Evolutionary conservation across 805 yeast species (phyloP), one percentile per base, ranked within the genome.

Genomic region (Blastobotrys terrestris): DNA sequence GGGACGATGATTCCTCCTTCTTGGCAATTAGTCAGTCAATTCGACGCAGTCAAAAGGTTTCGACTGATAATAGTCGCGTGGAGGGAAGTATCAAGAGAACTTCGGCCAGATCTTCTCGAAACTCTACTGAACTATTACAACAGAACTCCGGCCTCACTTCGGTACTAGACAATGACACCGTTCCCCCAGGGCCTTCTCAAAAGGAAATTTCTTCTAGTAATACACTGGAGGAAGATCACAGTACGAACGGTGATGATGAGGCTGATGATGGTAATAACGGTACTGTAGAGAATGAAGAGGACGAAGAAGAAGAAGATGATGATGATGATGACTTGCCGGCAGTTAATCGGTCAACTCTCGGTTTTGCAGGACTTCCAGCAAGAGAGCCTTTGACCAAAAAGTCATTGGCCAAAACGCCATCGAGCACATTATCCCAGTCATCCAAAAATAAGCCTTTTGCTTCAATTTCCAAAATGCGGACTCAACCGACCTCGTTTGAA

Each of bases 381-480:
- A 39, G 58, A 21, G 58, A 54, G 18, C 61, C 61, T 3, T 50
- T 58, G 3, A 53, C 58, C n/a, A 58, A 58, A 43, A 56, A 56
- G 42, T 58, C 59, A 2, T 45, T 54, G n/a, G 52, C 54, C 20
- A 53, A 51, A 46, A 43, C 54, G 8, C 49, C 46, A 31, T 46
- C 50, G 21, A 43, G 48, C 11, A 6, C 44, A 16, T 20, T 26
- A 20, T 45, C 21, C 6, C 35, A 14, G 48, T 19, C 35, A 26
- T 11, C 21, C 18, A 20, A 20, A 43, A 26, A 26, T 11, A 26
- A 26, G 11, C 35, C 35, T 5, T 26, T 26, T 26, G 35, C 39
- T 7, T 22, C 31, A 35, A 16, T 45, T 4, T 45, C 48, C 5
- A 8, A 35, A 11, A 15, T 39, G 31, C 26, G 31, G 16, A 35